phyloP scores from a whole-genome alignment of 768 basidiomycete genomes.

The Mrakia frigida region DNA sequence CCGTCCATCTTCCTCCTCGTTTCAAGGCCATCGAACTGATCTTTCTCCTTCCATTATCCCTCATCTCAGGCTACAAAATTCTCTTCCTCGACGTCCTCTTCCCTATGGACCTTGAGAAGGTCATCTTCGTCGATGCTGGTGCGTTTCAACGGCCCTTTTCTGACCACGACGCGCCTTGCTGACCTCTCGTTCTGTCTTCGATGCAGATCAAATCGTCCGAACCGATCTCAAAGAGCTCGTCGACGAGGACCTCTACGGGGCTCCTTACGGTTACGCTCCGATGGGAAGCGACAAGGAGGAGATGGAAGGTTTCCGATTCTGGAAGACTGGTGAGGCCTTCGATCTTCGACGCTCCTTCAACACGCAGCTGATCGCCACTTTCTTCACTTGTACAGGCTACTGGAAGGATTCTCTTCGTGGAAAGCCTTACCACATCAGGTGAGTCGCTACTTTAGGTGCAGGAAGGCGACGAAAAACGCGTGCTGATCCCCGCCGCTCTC shows the following conservation, averaged over 20 bases:
- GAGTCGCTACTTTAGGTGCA: conserved; percentile 34
- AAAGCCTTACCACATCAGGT: conserved; percentile 92
- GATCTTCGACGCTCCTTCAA: neutral
- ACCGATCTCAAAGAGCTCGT: conserved; percentile 92
- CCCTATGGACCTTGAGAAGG: conserved; percentile 98
- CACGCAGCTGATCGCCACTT: neutral
- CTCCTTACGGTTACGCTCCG: conserved; percentile 91
- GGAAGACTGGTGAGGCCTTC: conserved; percentile 69
- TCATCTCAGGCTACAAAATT: conserved; percentile 73
- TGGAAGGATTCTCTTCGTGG: conserved; percentile 81
- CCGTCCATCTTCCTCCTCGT: conserved; percentile 22
- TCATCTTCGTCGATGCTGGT: conserved; percentile 92
- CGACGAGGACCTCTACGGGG: conserved; percentile 85
- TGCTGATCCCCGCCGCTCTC: neutral
- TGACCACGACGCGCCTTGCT: neutral
- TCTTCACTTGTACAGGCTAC: neutral
- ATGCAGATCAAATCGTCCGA: conserved; percentile 64
- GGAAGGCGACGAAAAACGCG: neutral
- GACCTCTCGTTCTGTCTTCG: neutral
- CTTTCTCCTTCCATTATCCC: neutral
- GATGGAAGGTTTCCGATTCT: conserved; percentile 98
- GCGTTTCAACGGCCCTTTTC: conserved; percentile 2
- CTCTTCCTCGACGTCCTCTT: conserved; percentile 97
- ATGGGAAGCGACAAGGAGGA: conserved; percentile 94
- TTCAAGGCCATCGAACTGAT: neutral